A percentile compares a stretch with the other conserved stretches of the same genome.
Evolutionary conservation across 225 moss, liverwort and hornwort species (phyloP).

Genomic region (Rhytidiadelphus loreus): DNA sequence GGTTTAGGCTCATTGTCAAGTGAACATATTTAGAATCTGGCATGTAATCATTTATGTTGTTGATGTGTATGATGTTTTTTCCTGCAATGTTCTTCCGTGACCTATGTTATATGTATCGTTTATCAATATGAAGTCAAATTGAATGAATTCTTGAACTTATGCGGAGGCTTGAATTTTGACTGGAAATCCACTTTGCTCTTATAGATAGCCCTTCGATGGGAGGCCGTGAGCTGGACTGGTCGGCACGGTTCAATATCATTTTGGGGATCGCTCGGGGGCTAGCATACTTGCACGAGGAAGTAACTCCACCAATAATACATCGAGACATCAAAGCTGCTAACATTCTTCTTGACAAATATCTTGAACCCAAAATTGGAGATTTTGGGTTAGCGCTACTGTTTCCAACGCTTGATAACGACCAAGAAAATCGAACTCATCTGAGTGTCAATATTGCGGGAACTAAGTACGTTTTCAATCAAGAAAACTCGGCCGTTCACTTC

Average conservation of each 20-base stretch:
- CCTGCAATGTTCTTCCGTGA: not conserved
- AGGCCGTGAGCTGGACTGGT: slow-evolving; percentile 16
- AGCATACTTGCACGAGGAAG: slow-evolving; percentile 24
- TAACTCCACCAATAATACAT: slow-evolving; percentile 33
- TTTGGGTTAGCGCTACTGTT: slow-evolving; percentile 40
- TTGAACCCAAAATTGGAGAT: slow-evolving; percentile 34
- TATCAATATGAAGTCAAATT: not conserved
- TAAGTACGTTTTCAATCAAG: slow-evolving; percentile 1
- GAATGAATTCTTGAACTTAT: not conserved
- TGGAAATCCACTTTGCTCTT: not conserved
- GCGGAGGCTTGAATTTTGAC: not conserved
- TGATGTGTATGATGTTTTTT: not conserved
- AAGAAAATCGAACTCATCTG: slow-evolving; percentile 16
- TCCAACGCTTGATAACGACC: slow-evolving; percentile 18
- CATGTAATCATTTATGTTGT: not conserved
- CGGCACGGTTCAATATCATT: slow-evolving; percentile 22
- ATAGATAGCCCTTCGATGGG: slow-evolving; percentile 25
- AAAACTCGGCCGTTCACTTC: not conserved
- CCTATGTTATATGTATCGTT: not conserved
- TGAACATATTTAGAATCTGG: not conserved
- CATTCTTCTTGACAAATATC: slow-evolving; percentile 32
- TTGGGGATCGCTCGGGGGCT: slow-evolving; percentile 33
- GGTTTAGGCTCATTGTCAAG: not conserved
- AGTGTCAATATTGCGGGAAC: slow-evolving; percentile 33
- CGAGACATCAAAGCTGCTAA: slow-evolving; percentile 39